A percentile compares a stretch with the other conserved stretches of the same genome.
These are phyloP conservation scores for Sesbania bispinosa DNA, from an alignment of 306 rosid species.

Conservation along the genomic window DNA sequence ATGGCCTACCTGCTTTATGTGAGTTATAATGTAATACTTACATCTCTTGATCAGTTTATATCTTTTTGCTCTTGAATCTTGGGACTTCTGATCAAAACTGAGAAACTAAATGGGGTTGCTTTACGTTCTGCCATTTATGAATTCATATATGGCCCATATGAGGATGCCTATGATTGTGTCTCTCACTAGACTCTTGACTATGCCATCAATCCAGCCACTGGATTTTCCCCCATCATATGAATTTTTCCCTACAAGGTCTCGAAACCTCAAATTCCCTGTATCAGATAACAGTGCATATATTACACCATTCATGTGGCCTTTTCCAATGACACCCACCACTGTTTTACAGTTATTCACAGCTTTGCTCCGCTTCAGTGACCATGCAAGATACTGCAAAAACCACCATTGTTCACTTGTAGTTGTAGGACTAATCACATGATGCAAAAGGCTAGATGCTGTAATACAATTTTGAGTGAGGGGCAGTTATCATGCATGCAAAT, in stretches of 20 bases:
- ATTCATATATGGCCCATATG: conserved; percentile 80
- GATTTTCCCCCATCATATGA: conserved; percentile 20
- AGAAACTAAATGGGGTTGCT: not conserved
- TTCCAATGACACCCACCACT: conserved; percentile 94
- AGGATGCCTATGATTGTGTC: conserved; percentile 65
- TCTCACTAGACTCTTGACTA: conserved; percentile 57
- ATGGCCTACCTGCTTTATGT: not conserved
- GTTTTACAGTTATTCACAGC: conserved; percentile 76
- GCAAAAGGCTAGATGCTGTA: not conserved
- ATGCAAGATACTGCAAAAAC: conserved; percentile 72
- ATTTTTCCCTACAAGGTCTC: conserved; percentile 64
- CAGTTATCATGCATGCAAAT: not conserved
- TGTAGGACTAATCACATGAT: not conserved
- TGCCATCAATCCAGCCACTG: conserved; percentile 32
- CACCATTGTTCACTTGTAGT: not conserved
- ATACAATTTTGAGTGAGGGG: not conserved
- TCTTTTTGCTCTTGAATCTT: not conserved
- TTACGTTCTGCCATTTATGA: conserved; percentile 31
- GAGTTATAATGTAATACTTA: not conserved
- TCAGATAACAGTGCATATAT: conserved; percentile 63
- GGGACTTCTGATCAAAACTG: not conserved
- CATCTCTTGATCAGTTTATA: not conserved
- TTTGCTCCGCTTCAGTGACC: conserved; percentile 91
- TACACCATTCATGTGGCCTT: conserved; percentile 90
- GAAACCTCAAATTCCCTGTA: conserved; percentile 62